These are phyloP conservation scores for Ophiosphaerella narmari DNA, from an alignment of 2,329 filamentous ascomycete species.

Conservation along the genomic window DNA sequence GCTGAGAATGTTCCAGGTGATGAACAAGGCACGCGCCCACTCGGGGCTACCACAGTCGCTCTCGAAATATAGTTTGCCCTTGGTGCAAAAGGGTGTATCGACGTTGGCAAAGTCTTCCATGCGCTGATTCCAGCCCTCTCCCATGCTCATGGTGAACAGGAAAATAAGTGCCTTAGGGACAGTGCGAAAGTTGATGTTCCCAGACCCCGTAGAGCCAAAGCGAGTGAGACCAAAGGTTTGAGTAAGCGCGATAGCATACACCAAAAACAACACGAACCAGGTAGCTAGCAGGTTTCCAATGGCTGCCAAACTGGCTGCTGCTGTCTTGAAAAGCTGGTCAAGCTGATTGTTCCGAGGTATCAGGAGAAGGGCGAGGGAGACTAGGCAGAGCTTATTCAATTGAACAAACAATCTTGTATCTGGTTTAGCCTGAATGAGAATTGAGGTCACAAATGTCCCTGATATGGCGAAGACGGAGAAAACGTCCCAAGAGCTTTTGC, in stretches of 20 bases:
- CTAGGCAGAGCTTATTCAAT: slow-evolving; percentile 91
- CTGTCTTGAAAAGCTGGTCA: slow-evolving; percentile 98
- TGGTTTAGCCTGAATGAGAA: slow-evolving; percentile 70
- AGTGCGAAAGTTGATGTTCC: slow-evolving; percentile 88
- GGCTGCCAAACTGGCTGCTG: slow-evolving; percentile 85
- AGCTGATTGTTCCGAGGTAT: slow-evolving; percentile 97
- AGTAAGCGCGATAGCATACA: slow-evolving; percentile 94
- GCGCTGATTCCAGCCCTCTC: slow-evolving; percentile 93
- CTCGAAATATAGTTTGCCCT: slow-evolving; percentile 72
- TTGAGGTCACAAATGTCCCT: slow-evolving; percentile 81
- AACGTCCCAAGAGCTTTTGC: slow-evolving; percentile 92
- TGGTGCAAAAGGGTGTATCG: slow-evolving; percentile 78
- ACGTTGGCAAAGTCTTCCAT: slow-evolving; percentile 95
- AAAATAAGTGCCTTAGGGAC: slow-evolving; percentile 93
- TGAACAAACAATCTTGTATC: slow-evolving; percentile 68
- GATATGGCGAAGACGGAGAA: slow-evolving; percentile 81
- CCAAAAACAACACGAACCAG: slow-evolving; percentile 95
- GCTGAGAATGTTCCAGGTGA: slow-evolving; percentile 98
- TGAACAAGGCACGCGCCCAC: slow-evolving; percentile 89
- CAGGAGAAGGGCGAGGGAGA: slow-evolving; percentile 83
- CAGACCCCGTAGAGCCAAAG: slow-evolving; percentile 73
- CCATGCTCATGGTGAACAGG: slow-evolving; percentile 88
- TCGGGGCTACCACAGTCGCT: slow-evolving; percentile 90
- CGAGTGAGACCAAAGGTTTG: slow-evolving; percentile 94
- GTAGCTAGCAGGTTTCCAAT: slow-evolving; percentile 93